Percentiles rank a stretch among this genome's conserved stretches.
These are phyloP conservation scores for Allantophomopsis cytisporea DNA, from an alignment of 2,329 filamentous ascomycete species.

Conservation along the genomic window DNA sequence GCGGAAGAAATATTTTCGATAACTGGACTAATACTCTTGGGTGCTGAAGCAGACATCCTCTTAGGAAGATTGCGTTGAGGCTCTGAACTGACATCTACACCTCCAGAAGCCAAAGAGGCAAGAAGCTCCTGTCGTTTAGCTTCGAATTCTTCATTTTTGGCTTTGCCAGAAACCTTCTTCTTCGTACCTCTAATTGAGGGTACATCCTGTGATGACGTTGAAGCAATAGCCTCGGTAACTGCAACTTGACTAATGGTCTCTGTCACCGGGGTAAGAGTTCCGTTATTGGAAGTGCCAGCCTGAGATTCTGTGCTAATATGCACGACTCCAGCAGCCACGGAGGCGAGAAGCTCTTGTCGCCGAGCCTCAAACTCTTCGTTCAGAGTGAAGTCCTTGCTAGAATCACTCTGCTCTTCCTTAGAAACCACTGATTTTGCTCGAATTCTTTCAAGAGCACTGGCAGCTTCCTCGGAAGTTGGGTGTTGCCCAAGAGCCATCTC, in stretches of 20 bases:
- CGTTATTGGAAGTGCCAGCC: neutral
- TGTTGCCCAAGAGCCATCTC: conserved; percentile 17
- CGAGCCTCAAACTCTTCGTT: conserved; percentile 31
- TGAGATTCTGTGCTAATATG: neutral
- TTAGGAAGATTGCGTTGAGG: neutral
- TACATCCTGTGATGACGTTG: too few relatives aligned
- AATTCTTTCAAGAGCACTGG: conserved; percentile 8
- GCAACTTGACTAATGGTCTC: neutral
- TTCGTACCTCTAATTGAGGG: neutral
- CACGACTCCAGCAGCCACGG: neutral
- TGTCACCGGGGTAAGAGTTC: neutral
- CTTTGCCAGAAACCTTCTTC: conserved; percentile 2
- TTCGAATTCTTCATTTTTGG: conserved; percentile 28
- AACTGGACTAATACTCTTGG: neutral
- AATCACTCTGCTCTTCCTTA: too few relatives aligned
- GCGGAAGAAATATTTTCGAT: neutral
- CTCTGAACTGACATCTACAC: conserved; percentile 31
- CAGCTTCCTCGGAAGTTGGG: conserved; percentile 10
- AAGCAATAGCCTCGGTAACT: neutral
- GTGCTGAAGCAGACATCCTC: neutral
- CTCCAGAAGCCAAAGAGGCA: conserved; percentile 33
- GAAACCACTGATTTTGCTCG: conserved; percentile 2
- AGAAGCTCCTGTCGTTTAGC: conserved; percentile 34
- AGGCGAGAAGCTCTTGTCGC: conserved; percentile 32
- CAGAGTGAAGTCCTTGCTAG: too few relatives aligned